Base-by-base conservation (phyloP, 768 basidiomycete species). In the Termitomyces sp. region DNA sequence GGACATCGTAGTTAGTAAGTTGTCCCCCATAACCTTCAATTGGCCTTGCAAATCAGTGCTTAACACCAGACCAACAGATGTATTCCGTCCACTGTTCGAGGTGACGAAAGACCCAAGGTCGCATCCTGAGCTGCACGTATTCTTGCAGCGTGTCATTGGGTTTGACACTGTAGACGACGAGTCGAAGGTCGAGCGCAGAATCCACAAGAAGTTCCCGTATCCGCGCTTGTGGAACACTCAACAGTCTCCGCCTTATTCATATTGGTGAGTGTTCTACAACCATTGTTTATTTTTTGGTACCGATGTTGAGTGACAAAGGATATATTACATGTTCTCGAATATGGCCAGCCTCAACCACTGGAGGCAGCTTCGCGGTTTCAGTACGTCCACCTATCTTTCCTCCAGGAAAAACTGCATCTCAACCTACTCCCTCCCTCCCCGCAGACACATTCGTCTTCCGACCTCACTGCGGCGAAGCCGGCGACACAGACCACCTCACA, bases 81-180 rank as follows among this genome's bases (percentile, higher is more conserved):
- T 99, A 6, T 99, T 98, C 75, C 75, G 80, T 36, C 96, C 97
- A 0, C 72, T 99, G 51, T 99, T 97, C 65, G 96, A 99, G 68
- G 97, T 98, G 29, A 99, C 97, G 0, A 85, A 89, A 65, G 87
- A 98, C 69, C 97, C 97, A 0, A 71, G 76, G 3, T 85, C 82
- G 2, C 96, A 98, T 66, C 97, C 96, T 0, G 95, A 98, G 65
- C 79, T 99, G 12, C 96, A 98, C 68, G 79, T 96, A 36, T 95
- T 99, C 76, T 75, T 99, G 34, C 94, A 97, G 71, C 87, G 97
- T 5, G 94, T 98, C 6, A 72, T 98, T 52, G 97, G 97, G 5
- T 97, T 99, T 67, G 97, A 98, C 66, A 94, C 89, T n/a, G 97
- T 99, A 22, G 97, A 99, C 64, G 97, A 99, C 65, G 97, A 99